Percentiles rank a stretch among this genome's conserved stretches.
Evolutionary conservation across 495 filamentous ascomycete species (phyloP).

Genomic region (Daldinia caldariorum): DNA sequence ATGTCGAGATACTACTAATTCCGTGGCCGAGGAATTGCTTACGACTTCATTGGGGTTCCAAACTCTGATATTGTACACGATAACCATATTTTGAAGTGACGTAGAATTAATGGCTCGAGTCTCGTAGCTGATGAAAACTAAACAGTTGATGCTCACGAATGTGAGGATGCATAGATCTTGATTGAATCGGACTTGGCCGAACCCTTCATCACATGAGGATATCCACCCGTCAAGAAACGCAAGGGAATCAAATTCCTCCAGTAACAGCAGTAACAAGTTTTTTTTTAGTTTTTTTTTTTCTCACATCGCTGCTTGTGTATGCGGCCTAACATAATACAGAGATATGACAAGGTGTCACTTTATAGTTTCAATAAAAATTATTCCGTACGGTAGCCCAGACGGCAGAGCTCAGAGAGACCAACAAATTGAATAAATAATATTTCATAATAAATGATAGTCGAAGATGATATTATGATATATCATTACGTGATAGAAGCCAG

Average conservation of each 20-base stretch:
- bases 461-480: constrained; percentile 6
- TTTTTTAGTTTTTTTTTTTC: too few relatives aligned
- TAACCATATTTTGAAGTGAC: constrained; percentile 2
- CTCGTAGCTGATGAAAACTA: not conserved
- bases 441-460: not conserved
- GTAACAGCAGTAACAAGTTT: not conserved
- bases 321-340: not conserved
- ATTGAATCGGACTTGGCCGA: constrained; percentile 3
- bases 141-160: not conserved
- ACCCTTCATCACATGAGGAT: constrained; percentile 4
- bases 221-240: constrained; percentile 3
- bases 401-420: not conserved
- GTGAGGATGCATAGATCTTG: not conserved
- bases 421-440: not conserved
- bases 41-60: not conserved
- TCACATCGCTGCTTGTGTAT: not conserved
- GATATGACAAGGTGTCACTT: not conserved
- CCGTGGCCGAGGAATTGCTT: not conserved
- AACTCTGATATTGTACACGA: not conserved
- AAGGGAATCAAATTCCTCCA: constrained; percentile 12
- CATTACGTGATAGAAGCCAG: constrained; percentile 17
- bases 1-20: not conserved
- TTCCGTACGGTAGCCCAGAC: not conserved
- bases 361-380: too few relatives aligned
- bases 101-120: constrained; percentile 10